Base-by-base conservation (phyloP, 257 asterid genomes). In the Penstemon davidsonii region DNA sequence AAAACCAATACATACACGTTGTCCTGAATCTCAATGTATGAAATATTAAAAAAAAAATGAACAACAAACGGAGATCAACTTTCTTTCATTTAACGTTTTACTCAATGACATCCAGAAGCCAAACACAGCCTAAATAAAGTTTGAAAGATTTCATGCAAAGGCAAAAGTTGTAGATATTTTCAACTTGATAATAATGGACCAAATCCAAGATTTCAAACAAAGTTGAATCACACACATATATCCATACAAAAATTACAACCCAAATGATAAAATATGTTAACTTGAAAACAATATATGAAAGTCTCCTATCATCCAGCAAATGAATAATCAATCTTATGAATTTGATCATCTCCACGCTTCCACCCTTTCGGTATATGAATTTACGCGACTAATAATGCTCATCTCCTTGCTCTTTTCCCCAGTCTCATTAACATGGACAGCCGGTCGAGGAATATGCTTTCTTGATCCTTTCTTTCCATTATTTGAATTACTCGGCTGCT, bases 321-420 rank as follows among this genome's bases (percentile, higher is more conserved):
- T 25, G 33, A 25, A 42, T 51, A 53, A 46, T 47, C 1, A 38
- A 61, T 9, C 55, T 67, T 39, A 52, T 3, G 61, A 12, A 13
- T 64, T 62, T 91, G 33, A 25, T 25, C 90, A 91, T 54, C 90
- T 83, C 96, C 98, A 91, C 3, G 89, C 80, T 75, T 84, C 95
- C 62, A 75, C 82, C 60, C 85, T 73, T 54, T 81, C 97, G 6
- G 86, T 55, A 13, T 60, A 72, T 5, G 91, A 81, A 80, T 84
- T 88, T 33, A 84, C 67, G 7, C 89, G 83, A 54, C 88, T 75
- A 44, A 84, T 43, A 63, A 73, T 73, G 56, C 75, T 79, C 39
- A 65, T 4, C 19, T 78, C 88, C 74, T 79, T 79, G 69, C 70
- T 78, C 67, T 76, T 86, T 60, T 78, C 92, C 40, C 62, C 64